Conservation (phyloP, 345 rosid genomes). For the Alliaria petiolata region DNA sequence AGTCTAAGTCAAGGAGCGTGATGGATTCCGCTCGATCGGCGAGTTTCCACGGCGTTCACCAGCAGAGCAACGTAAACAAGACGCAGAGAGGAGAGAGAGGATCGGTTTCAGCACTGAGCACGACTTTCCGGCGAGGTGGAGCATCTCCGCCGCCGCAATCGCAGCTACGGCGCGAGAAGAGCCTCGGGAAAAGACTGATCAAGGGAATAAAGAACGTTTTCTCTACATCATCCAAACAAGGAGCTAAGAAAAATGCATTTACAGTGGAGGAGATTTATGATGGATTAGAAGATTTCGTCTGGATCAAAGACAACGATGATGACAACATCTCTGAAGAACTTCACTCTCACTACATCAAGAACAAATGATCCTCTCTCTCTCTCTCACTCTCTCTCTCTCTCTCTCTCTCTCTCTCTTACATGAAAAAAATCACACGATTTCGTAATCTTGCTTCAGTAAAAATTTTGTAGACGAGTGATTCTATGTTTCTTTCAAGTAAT, state of each 20-base stretch:
- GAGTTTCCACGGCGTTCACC: constrained; percentile 80
- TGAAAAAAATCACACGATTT: background rate
- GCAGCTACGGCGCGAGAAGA: constrained; percentile 19
- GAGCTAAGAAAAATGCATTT: constrained; percentile 15
- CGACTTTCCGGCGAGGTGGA: constrained; percentile 27
- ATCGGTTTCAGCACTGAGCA: constrained; percentile 45
- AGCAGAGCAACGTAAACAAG: constrained; percentile 23
- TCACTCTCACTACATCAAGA: constrained; percentile 23
- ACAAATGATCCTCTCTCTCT: no score
- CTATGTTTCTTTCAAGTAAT: background rate
- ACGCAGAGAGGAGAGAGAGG: constrained; percentile 49
- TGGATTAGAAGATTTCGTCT: constrained; percentile 33
- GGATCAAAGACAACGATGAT: constrained; percentile 26
- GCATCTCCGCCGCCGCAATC: constrained; percentile 3
- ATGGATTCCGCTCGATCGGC: constrained; percentile 46
- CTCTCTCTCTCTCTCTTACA: background rate
- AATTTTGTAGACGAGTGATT: constrained; percentile 13
- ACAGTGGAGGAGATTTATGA: constrained; percentile 21
- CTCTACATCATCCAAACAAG: constrained; percentile 39
- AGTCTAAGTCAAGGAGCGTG: constrained; percentile 23
- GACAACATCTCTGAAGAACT: constrained; percentile 25
- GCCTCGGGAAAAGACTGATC: constrained; percentile 47
- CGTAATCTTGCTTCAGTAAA: background rate
- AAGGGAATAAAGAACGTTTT: constrained; percentile 54
- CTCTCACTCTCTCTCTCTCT: no score